Conservation (phyloP, 805 yeast species). For the Kodamaea kakaduensis region DNA sequence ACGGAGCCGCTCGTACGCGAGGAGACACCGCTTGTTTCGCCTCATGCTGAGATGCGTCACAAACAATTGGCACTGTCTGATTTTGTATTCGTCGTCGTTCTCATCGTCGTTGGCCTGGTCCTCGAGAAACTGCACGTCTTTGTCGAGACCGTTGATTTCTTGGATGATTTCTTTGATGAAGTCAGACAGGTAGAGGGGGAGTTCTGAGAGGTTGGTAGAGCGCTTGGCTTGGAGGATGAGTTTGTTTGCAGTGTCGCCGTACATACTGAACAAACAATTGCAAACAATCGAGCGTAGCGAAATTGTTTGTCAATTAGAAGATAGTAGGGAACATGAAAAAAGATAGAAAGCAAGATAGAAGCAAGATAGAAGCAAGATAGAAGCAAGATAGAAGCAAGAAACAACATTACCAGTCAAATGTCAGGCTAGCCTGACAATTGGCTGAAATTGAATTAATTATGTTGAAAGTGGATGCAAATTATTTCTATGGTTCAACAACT, state of each 20-base stretch:
- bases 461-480: too few relatives aligned
- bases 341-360: not conserved
- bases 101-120: slow-evolving; percentile 24
- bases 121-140: slow-evolving; percentile 49
- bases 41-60: slow-evolving; percentile 75
- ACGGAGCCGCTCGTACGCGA: slow-evolving; percentile 77
- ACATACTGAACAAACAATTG: too few relatives aligned
- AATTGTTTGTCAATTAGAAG: too few relatives aligned
- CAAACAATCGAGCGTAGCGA: too few relatives aligned
- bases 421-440: too few relatives aligned
- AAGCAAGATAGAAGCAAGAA: not conserved
- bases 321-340: not conserved
- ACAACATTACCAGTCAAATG: too few relatives aligned
- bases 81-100: slow-evolving; percentile 38
- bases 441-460: too few relatives aligned
- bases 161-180: slow-evolving; percentile 63
- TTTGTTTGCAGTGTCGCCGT: slow-evolving; percentile 83
- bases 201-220: slow-evolving; percentile 55
- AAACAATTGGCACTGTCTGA: slow-evolving; percentile 60
- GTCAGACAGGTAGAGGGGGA: slow-evolving; percentile 72
- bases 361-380: not conserved
- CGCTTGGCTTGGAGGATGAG: slow-evolving; percentile 84
- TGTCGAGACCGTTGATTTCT: slow-evolving; percentile 64
- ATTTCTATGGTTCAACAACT: too few relatives aligned
- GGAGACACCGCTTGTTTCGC: slow-evolving; percentile 81